Conservation (phyloP, 805 yeast species). For the Hagleromyces aurorensis region DNA sequence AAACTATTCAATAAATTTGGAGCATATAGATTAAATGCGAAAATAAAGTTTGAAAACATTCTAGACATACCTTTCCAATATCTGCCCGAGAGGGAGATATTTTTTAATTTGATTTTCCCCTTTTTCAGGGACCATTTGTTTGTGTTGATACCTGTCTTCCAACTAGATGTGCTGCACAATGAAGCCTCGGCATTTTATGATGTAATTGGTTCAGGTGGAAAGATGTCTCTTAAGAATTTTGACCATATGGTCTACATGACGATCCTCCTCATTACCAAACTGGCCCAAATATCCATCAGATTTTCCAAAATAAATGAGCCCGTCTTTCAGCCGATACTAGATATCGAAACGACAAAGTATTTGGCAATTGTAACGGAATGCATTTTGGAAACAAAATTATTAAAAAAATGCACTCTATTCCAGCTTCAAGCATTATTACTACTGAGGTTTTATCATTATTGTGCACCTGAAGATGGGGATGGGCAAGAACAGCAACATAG, state of each 20-base stretch:
- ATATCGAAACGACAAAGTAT: slow-evolving; percentile 18
- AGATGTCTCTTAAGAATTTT: slow-evolving; percentile 10
- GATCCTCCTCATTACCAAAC: slow-evolving; percentile 18
- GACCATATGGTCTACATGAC: slow-evolving; percentile 23
- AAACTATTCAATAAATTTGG: slow-evolving; percentile 25
- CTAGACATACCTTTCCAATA: slow-evolving; percentile 7
- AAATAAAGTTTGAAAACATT: slow-evolving; percentile 8
- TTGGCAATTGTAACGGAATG: slow-evolving; percentile 21
- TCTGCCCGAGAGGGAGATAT: slow-evolving; percentile 13
- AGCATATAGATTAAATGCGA: slow-evolving; percentile 15
- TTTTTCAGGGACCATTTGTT: slow-evolving; percentile 17
- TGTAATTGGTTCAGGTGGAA: slow-evolving; percentile 6
- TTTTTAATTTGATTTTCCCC: slow-evolving; percentile 18
- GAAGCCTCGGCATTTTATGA: slow-evolving; percentile 16
- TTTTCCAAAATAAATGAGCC: slow-evolving; percentile 9
- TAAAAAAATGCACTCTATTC: slow-evolving; percentile 24
- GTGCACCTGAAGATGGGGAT: slow-evolving; percentile 30
- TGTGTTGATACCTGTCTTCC: slow-evolving; percentile 21
- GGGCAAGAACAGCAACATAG: slow-evolving; percentile 25
- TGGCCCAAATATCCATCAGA: slow-evolving; percentile 20
- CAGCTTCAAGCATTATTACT: slow-evolving; percentile 24
- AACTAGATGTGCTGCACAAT: slow-evolving; percentile 11
- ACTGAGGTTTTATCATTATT: slow-evolving; percentile 28
- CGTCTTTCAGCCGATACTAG: slow-evolving; percentile 7
- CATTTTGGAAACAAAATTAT: slow-evolving; percentile 18